Conservation (phyloP, 2,329 filamentous ascomycete species). For the Sphaerostilbella broomeana region DNA sequence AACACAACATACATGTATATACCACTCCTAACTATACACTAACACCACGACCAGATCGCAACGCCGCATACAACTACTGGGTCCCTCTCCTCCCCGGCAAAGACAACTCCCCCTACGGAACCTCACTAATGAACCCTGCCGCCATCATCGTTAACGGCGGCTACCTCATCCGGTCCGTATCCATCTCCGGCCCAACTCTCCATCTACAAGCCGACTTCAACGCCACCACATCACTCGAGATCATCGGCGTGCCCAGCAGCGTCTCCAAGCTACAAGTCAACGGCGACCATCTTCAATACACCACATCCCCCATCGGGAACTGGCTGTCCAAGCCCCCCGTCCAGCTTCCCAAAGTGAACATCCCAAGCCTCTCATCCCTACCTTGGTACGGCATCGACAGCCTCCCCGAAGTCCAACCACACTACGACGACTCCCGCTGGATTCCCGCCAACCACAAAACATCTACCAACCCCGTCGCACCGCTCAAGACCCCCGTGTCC, state of each 20-base stretch:
- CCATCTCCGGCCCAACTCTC: constrained; percentile 48
- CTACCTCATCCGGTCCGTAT: constrained; percentile 57
- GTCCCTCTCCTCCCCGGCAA: constrained; percentile 46
- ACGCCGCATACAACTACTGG: constrained; percentile 65
- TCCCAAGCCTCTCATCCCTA: constrained; percentile 44
- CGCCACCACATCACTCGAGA: constrained; percentile 57
- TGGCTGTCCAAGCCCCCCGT: constrained; percentile 46
- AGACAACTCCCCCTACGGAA: constrained; percentile 24
- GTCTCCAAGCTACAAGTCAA: constrained; percentile 41
- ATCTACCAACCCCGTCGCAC: constrained; percentile 53
- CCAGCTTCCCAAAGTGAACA: constrained; percentile 37
- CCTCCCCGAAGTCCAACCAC: constrained; percentile 58
- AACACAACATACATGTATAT: neutral
- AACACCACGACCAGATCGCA: constrained; percentile 41
- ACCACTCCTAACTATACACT: neutral
- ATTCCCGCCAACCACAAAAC: constrained; percentile 48
- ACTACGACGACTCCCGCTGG: constrained; percentile 67
- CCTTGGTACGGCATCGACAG: constrained; percentile 65
- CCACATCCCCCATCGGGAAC: constrained; percentile 34
- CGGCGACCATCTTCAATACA: constrained; percentile 30
- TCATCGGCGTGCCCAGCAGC: constrained; percentile 54
- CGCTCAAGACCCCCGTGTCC: constrained; percentile 56
- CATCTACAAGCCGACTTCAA: constrained; percentile 67
- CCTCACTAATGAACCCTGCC: constrained; percentile 28
- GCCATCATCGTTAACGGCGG: constrained; percentile 56